Conservation (phyloP, 352 stramenopile genomes). For the Globisporangium canariense region DNA sequence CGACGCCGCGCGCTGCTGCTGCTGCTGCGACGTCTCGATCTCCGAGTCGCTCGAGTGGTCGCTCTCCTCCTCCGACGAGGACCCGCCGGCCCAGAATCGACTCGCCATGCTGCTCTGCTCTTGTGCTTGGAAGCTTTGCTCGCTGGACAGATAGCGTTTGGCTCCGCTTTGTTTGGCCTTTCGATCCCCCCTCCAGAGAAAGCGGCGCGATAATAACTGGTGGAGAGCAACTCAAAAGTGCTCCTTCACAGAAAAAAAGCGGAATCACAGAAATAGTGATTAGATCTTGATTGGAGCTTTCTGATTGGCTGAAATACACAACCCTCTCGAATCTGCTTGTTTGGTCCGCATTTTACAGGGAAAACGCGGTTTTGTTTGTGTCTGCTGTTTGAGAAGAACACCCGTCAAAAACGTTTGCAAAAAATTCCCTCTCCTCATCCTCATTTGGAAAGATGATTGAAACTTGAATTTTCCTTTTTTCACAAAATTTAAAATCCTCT, state of each 20-base stretch:
- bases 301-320: too few relatives aligned
- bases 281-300: too few relatives aligned
- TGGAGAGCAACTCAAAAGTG: slow-evolving; percentile 1
- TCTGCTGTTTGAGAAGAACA: too few relatives aligned
- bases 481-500: too few relatives aligned
- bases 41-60: slow-evolving; percentile 73
- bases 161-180: background rate
- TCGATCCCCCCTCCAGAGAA: background rate
- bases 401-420: too few relatives aligned
- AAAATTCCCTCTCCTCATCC: too few relatives aligned
- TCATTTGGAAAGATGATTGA: too few relatives aligned
- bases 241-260: background rate
- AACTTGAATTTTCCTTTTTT: too few relatives aligned
- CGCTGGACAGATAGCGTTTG: slow-evolving; percentile 2
- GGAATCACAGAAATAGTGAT: background rate
- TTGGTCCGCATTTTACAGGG: too few relatives aligned
- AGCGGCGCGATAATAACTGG: slow-evolving; percentile 14
- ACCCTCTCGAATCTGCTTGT: too few relatives aligned
- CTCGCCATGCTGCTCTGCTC: slow-evolving; percentile 44
- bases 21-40: slow-evolving; percentile 70
- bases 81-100: slow-evolving; percentile 80
- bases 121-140: slow-evolving; percentile 19
- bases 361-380: too few relatives aligned
- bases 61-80: slow-evolving; percentile 77
- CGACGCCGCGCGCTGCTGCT: slow-evolving; percentile 66